Percentiles rank a stretch among this genome's conserved stretches.
Evolutionary conservation across 768 basidiomycete species (phyloP).

Genomic region (Termitomyces sp.): DNA sequence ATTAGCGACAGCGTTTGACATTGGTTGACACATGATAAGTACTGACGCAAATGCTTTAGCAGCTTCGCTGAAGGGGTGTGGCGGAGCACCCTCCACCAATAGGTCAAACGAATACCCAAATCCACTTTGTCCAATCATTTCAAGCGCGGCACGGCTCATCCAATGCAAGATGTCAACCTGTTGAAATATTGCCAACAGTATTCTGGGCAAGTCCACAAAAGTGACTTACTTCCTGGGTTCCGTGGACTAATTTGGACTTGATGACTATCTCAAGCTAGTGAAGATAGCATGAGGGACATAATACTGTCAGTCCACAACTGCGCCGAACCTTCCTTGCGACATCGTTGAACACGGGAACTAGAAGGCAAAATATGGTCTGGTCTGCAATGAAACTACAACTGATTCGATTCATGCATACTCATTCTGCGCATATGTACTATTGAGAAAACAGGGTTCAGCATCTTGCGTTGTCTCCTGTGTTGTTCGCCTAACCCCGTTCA

Average conservation of each 20-base stretch:
- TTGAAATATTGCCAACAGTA: not conserved
- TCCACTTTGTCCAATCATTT: conserved; percentile 14
- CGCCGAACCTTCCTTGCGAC: conserved; percentile 11
- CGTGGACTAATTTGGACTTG: not conserved
- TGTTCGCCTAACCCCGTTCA: not conserved
- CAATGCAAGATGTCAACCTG: conserved; percentile 16
- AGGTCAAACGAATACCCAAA: conserved; percentile 16
- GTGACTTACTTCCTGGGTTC: conserved; percentile 6
- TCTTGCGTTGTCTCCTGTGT: conserved; percentile 11
- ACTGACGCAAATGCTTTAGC: conserved; percentile 7
- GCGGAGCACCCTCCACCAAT: not conserved
- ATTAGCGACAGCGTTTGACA: not conserved
- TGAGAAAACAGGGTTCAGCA: conserved; percentile 11
- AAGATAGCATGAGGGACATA: not conserved
- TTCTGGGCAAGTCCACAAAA: not conserved
- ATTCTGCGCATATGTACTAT: conserved; percentile 10
- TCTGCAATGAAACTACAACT: not conserved
- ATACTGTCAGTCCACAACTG: not conserved
- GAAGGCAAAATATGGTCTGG: not conserved
- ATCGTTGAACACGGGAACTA: conserved; percentile 12
- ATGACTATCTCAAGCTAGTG: conserved; percentile 6
- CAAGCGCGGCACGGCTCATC: conserved; percentile 12
- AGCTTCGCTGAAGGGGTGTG: conserved; percentile 7
- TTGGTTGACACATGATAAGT: not conserved
- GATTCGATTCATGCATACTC: not conserved